Conservation (phyloP, 345 rosid genomes). For the Draba incana region DNA sequence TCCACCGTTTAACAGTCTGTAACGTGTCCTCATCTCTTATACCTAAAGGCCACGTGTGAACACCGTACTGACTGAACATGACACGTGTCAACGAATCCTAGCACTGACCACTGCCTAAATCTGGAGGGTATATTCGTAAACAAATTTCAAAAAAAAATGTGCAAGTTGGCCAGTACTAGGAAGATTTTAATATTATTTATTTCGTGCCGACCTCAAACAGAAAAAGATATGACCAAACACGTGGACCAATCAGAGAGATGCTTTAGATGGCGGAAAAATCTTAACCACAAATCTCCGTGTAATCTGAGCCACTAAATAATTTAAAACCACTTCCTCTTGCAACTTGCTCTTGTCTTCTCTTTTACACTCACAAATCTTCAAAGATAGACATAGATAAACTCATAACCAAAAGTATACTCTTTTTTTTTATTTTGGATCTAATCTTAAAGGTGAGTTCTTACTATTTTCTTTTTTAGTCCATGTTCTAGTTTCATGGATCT, state of each 20-base stretch:
- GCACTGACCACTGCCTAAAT: constrained; percentile 4
- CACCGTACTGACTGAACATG: constrained; percentile 2
- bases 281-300: constrained; percentile 37
- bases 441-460: constrained; percentile 23
- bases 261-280: constrained; percentile 41
- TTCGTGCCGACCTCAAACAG: constrained; percentile 13
- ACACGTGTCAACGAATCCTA: constrained; percentile 25
- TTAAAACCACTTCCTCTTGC: constrained; percentile 31
- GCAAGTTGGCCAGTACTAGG: constrained; percentile 35
- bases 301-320: constrained; percentile 34
- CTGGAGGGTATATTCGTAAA: constrained; percentile 32
- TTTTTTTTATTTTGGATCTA: constrained; percentile 1
- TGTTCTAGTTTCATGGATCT: constrained; percentile 10
- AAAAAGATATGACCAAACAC: constrained; percentile 35
- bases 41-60: constrained; percentile 17
- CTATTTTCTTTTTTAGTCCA: neutral
- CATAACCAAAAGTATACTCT: neutral
- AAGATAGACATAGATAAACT: constrained; percentile 7
- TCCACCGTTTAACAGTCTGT: constrained; percentile 38
- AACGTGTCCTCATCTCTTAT: constrained; percentile 36
- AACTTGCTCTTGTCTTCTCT: constrained; percentile 22
- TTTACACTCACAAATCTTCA: constrained; percentile 18
- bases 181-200: neutral
- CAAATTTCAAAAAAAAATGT: neutral
- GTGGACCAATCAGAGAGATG: constrained; percentile 41